Evolutionary conservation across 257 asterid species (phyloP).

Genomic region (Nicotiana otophora): DNA sequence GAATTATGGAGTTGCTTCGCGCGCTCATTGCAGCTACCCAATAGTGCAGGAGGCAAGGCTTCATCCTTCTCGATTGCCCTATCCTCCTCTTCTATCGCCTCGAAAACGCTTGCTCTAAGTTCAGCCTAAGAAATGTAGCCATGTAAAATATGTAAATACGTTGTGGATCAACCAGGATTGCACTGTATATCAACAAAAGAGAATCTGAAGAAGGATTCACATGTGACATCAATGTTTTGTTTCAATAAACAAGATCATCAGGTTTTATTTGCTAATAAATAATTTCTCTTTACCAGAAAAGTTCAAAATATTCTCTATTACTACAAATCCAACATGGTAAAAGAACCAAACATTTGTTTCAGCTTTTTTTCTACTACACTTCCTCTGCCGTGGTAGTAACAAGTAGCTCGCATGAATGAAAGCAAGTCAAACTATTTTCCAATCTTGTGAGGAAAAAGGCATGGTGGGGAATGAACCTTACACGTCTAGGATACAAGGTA

Average conservation of each 20-base stretch:
- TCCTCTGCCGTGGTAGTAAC: not conserved
- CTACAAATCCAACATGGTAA: not conserved
- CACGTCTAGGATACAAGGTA: not conserved
- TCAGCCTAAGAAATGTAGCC: slow-evolving; percentile 57
- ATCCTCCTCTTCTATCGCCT: slow-evolving; percentile 97
- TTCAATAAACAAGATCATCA: slow-evolving; percentile 1
- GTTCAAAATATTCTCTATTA: not conserved
- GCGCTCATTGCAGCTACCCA: slow-evolving; percentile 96
- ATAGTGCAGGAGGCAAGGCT: slow-evolving; percentile 80
- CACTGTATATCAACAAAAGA: not conserved
- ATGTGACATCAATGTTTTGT: not conserved
- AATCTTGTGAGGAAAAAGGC: no score
- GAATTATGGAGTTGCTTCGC: slow-evolving; percentile 91
- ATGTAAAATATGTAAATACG: not conserved
- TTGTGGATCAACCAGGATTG: not conserved
- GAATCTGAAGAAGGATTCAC: not conserved
- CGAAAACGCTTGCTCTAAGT: slow-evolving; percentile 91
- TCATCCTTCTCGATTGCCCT: slow-evolving; percentile 65
- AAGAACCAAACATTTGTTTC: not conserved
- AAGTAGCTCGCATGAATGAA: not conserved
- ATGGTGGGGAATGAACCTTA: not conserved
- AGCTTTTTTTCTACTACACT: not conserved
- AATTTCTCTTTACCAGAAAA: not conserved
- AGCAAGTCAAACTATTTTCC: not conserved
- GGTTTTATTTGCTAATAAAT: not conserved